These are phyloP conservation scores for Triadica sebifera DNA, from an alignment of 345 rosid genomes.

Conservation along the genomic window DNA sequence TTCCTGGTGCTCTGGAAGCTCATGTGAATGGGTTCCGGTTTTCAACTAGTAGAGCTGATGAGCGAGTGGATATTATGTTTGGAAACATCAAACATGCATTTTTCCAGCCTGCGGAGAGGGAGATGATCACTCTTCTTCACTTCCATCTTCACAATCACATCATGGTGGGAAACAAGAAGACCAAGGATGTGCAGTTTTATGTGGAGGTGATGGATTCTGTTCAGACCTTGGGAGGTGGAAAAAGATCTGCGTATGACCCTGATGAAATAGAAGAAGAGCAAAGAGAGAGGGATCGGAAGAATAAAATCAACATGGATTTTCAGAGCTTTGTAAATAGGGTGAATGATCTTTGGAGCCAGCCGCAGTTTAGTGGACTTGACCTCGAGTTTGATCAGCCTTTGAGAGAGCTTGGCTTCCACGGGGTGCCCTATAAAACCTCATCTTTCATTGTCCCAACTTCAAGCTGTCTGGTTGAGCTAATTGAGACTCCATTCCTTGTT, in stretches of 20 bases:
- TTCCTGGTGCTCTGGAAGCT: slow-evolving; percentile 84
- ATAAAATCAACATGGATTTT: slow-evolving; percentile 85
- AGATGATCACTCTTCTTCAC: slow-evolving; percentile 85
- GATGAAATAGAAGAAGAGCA: slow-evolving; percentile 97
- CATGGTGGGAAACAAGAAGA: slow-evolving; percentile 91
- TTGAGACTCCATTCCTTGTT: slow-evolving; percentile 82
- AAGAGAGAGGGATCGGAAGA: slow-evolving; percentile 81
- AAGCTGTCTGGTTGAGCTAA: slow-evolving; percentile 81
- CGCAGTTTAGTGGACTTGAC: slow-evolving; percentile 69
- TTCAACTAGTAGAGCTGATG: slow-evolving; percentile 73
- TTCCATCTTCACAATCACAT: slow-evolving; percentile 91
- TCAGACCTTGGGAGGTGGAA: slow-evolving; percentile 84
- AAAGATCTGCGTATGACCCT: slow-evolving; percentile 93
- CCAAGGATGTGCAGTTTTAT: slow-evolving; percentile 92
- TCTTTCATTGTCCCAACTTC: slow-evolving; percentile 89
- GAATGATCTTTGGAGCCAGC: slow-evolving; percentile 86
- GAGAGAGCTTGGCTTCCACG: slow-evolving; percentile 93
- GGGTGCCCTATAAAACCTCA: slow-evolving; percentile 78
- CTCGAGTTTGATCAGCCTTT: slow-evolving; percentile 96
- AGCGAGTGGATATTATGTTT: slow-evolving; percentile 83
- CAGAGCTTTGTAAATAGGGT: slow-evolving; percentile 78
- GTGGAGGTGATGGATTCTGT: slow-evolving; percentile 93
- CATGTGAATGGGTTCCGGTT: slow-evolving; percentile 81
- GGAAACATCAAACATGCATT: slow-evolving; percentile 84
- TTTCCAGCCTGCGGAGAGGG: slow-evolving; percentile 96